These are phyloP conservation scores for Ceratocystis papillata DNA, from an alignment of 2,329 filamentous ascomycete species.

Conservation along the genomic window DNA sequence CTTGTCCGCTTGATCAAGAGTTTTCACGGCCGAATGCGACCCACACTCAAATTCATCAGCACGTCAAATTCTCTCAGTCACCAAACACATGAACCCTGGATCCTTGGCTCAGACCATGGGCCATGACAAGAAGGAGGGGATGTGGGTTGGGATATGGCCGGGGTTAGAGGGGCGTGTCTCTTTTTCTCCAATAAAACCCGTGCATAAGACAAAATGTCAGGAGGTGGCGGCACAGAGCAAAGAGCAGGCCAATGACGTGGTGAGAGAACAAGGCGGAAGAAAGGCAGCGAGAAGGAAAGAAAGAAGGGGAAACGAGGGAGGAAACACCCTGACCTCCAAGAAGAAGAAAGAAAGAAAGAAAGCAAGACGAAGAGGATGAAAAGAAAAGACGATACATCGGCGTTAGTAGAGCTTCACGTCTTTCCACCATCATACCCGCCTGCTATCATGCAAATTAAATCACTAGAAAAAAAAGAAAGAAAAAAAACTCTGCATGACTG, in stretches of 20 bases:
- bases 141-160: not conserved
- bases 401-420: not conserved
- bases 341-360: not conserved
- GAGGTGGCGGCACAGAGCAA: constrained; percentile 4
- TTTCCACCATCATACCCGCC: not conserved
- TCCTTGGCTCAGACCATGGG: constrained; percentile 6
- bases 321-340: not conserved
- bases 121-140: constrained; percentile 12
- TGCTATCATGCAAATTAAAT: not conserved
- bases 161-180: constrained; percentile 1
- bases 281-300: not conserved
- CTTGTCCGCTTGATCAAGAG: constrained; percentile 9
- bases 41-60: constrained; percentile 13
- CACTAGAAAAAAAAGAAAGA: not conserved
- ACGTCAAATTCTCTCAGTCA: constrained; percentile 12
- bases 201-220: constrained; percentile 4
- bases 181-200: not conserved
- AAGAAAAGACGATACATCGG: not conserved
- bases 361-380: not conserved
- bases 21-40: constrained; percentile 17
- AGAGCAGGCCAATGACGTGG: not conserved
- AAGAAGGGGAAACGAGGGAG: not conserved
- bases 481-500: not conserved
- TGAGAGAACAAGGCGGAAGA: constrained; percentile 2
- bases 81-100: constrained; percentile 6